Percentiles rank a stretch among this genome's conserved stretches.
These are phyloP conservation scores for Phytophthora agathidicida DNA, from an alignment of 352 stramenopile species.

Conservation along the genomic window DNA sequence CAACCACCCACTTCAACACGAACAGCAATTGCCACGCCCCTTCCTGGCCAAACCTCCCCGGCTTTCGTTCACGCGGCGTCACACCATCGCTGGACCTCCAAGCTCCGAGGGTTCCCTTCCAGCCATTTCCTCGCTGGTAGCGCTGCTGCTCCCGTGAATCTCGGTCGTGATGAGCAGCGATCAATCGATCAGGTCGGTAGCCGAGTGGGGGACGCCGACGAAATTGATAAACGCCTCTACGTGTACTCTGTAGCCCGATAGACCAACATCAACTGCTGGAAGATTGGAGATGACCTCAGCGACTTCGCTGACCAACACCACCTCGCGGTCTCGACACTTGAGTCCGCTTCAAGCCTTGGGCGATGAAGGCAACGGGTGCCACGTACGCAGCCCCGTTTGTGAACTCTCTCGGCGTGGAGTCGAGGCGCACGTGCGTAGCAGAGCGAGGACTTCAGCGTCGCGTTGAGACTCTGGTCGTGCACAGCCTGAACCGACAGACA, in stretches of 20 bases:
- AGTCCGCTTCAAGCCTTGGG: slow-evolving; percentile 10
- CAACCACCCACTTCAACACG: neutral
- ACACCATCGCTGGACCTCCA: slow-evolving; percentile 22
- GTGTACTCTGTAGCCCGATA: too few relatives aligned
- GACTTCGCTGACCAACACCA: neutral
- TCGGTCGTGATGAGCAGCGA: slow-evolving; percentile 7
- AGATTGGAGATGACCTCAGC: neutral
- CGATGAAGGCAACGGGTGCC: neutral
- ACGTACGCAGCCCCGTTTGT: slow-evolving; percentile 26
- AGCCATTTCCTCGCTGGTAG: slow-evolving; percentile 14
- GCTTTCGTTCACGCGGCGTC: slow-evolving; percentile 13
- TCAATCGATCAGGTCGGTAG: slow-evolving; percentile 1
- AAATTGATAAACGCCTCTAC: slow-evolving; percentile 2
- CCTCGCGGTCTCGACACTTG: slow-evolving; percentile 13
- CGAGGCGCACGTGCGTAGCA: slow-evolving; percentile 38
- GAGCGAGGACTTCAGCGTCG: slow-evolving; percentile 26
- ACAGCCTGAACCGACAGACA: slow-evolving; percentile 26
- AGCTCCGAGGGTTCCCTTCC: slow-evolving; percentile 16
- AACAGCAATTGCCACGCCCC: slow-evolving; percentile 2
- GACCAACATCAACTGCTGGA: too few relatives aligned
- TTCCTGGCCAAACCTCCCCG: slow-evolving; percentile 9
- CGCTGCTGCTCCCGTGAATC: slow-evolving; percentile 2
- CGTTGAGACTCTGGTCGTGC: slow-evolving; percentile 30
- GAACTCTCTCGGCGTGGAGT: slow-evolving; percentile 18
- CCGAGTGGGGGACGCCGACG: too few relatives aligned